Percentiles rank a stretch among this genome's conserved stretches.
Conservation (phyloP, 2,329 filamentous ascomycete species). For the Cladosporium sp. region DNA sequence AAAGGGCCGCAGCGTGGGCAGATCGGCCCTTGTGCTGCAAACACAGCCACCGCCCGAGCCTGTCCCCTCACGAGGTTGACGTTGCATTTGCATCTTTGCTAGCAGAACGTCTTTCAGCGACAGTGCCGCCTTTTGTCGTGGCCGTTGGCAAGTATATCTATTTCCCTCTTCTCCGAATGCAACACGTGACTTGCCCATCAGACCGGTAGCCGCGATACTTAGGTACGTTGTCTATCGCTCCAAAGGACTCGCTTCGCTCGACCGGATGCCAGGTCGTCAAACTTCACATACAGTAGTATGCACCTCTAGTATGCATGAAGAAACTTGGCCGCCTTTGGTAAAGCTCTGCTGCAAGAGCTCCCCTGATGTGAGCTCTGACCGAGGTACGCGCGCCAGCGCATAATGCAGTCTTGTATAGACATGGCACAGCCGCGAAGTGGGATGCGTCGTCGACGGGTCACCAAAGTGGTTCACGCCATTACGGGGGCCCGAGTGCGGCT, state of each 20-base stretch:
- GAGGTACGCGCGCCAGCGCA: neutral
- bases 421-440: neutral
- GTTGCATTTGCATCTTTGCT: neutral
- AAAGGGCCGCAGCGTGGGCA: neutral
- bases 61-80: neutral
- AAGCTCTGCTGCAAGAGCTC: neutral
- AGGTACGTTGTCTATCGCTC: neutral
- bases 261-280: neutral
- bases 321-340: neutral
- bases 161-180: too few species aligned
- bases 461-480: too few species aligned
- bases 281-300: too few species aligned
- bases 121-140: neutral
- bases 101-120: neutral
- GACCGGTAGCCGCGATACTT: neutral
- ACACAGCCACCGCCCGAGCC: constrained; percentile 4
- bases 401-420: neutral
- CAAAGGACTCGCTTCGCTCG: neutral
- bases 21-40: neutral
- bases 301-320: neutral
- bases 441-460: neutral
- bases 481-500: too few species aligned
- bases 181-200: neutral
- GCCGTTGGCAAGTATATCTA: neutral
- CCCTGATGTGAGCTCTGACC: neutral